phyloP scores from a whole-genome alignment of 176 grass and related monocot genomes.

The Secale cereale region DNA sequence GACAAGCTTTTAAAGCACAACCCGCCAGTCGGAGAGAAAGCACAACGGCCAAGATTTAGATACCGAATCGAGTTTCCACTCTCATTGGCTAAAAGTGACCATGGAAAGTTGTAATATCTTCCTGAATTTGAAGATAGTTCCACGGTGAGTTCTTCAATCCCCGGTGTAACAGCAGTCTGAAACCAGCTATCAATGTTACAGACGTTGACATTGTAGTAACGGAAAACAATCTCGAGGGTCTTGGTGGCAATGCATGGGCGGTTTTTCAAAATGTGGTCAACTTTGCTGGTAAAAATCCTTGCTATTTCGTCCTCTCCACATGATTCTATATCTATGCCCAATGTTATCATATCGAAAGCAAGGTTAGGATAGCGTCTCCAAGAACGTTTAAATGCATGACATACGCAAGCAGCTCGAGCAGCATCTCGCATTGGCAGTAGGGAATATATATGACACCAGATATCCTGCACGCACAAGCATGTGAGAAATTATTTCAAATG shows the following conservation, averaged over 20 bases:
- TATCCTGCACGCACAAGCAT: constrained; percentile 1
- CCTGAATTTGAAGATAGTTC: neutral
- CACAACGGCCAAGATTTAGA: neutral
- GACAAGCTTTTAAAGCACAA: neutral
- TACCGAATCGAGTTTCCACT: neutral
- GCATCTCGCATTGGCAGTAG: neutral
- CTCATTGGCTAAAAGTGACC: constrained; percentile 4
- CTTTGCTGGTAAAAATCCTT: neutral
- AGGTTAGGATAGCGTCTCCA: neutral
- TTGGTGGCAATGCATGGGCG: neutral
- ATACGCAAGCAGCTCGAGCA: neutral
- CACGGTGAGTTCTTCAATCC: constrained; percentile 12
- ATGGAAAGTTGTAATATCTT: neutral
- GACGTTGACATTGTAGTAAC: neutral
- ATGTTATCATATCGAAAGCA: neutral
- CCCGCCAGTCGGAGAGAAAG: neutral
- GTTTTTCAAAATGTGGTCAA: constrained; percentile 12
- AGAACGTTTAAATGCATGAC: neutral
- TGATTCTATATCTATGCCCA: neutral
- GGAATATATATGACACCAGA: neutral
- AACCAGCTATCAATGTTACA: neutral
- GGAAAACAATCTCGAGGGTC: neutral
- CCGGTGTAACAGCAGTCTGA: neutral
- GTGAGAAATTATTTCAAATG: neutral
- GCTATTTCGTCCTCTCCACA: neutral